Conservation (phyloP, 108 stramenopile genomes). For the Pseudonitzschia multiseries region DNA sequence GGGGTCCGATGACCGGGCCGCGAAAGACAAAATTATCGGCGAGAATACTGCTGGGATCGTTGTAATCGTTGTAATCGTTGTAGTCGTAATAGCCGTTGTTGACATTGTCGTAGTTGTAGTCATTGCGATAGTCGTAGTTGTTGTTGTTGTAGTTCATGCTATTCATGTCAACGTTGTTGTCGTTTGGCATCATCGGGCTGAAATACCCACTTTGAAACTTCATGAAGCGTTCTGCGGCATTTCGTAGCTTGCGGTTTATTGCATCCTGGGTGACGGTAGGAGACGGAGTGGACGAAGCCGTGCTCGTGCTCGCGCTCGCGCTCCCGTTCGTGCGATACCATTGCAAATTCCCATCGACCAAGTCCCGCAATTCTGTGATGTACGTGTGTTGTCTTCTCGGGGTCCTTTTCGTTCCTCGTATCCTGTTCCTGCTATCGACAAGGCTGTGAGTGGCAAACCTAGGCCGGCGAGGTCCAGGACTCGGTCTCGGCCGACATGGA, state of each 20-base stretch:
- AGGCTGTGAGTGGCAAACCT: not conserved
- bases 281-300: not conserved
- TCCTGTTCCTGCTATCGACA: too few relatives aligned
- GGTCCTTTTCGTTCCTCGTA: not conserved
- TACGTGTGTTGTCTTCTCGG: not conserved
- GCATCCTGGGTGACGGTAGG: not conserved
- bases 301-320: too few relatives aligned
- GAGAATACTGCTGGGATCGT: conserved; percentile 16
- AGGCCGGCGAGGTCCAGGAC: not conserved
- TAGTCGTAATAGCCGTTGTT: not conserved
- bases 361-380: not conserved
- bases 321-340: not conserved
- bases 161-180: conserved; percentile 1
- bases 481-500: not conserved
- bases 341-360: conserved; percentile 11
- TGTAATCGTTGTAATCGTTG: not conserved
- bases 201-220: conserved; percentile 13
- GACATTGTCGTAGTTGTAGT: not conserved
- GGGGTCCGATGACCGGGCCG: conserved; percentile 57
- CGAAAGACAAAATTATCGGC: conserved; percentile 62
- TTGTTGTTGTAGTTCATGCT: conserved; percentile 1
- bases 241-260: not conserved
- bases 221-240: conserved; percentile 10
- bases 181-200: conserved; percentile 10
- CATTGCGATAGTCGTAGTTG: not conserved